Base-by-base conservation (phyloP, 208 protist genomes). In the Acanthamoeba royreba region DNA sequence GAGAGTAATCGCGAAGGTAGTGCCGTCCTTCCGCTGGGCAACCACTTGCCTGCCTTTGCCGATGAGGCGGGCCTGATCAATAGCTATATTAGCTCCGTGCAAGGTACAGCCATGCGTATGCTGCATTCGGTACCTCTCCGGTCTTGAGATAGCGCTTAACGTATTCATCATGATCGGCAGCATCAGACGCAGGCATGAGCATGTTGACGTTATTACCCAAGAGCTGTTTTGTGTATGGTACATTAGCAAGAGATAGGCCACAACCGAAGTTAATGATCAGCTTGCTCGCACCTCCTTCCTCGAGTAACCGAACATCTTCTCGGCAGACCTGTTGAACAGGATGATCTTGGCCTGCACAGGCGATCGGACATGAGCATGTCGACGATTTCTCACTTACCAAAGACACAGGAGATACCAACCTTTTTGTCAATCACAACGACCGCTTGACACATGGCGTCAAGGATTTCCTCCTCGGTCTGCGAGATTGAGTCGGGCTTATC, bases 21-120 rank as follows among this genome's bases (percentile, higher is more conserved):
- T 87, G 77, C 77, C 77, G 77, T 87, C 77, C 47, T 87, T 87
- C 8, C 77, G 42, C 77, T 87, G 77, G 45, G 45, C 77, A 17
- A 87, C 77, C 15, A 87, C 77, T 31, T 87, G 77, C 11, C 77
- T 40, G 45, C 42, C 77, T 46, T 87, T 87, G 77, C 77, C 77
- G 45, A 87, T 58, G 28, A 87, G 45, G 77, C 47, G 77, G 35
- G 66, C 66, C 66, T n/a, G n/a, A n/a, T n/a, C n/a, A n/a, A n/a
- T n/a, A n/a, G n/a, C n/a, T n/a, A n/a, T n/a, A n/a, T n/a, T n/a
- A n/a, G n/a, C n/a, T n/a, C n/a, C n/a, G n/a, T n/a, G n/a, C n/a
- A n/a, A n/a, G n/a, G n/a, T n/a, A n/a, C n/a, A n/a, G n/a, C n/a
- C n/a, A n/a, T n/a, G n/a, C n/a, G n/a, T n/a, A n/a, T n/a, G n/a